Base-by-base conservation (phyloP, 2,329 filamentous ascomycete species). In the Pseudogymnoascus sp. region DNA sequence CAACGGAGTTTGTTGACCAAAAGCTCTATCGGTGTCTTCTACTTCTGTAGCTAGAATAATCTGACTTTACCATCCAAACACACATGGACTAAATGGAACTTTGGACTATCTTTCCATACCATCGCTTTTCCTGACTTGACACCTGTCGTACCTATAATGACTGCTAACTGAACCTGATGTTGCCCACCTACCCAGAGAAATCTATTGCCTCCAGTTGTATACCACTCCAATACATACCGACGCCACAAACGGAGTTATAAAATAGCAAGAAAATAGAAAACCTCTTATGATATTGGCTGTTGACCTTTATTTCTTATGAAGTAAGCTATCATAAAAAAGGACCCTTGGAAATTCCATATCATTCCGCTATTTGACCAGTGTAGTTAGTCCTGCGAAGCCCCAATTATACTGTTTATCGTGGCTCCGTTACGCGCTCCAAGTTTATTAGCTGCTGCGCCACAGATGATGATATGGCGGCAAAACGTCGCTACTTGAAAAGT, bases 41-140 rank as follows among this genome's bases (percentile, higher is more conserved):
- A 19, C 59, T 61, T 37, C 21, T 29, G 59, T 61, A 38, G 35
- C 33, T 37, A 61, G 59, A 44, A 61, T 61, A 61, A 61, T 61
- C 21, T 21, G 47, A 53, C 47, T 31, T 31, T 31, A 53, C 47
- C 47, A 53, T 53, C 47, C n/a, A 29, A 29, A 6, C 21, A 29
- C 14, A 50, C 24, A 29, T 13, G 44, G 14, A 11, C 44, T 29
- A 24, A 50, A n/a, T 50, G 24, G 7, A 10, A 19, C 47, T 53
- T 53, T 31, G 47, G n/a, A 19, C 47, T 31, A 31, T 53, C 4
- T 31, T n/a, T 31, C 47, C 11, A 26, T 16, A 31, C n/a, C 10
- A 19, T 11, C 14, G 2, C 26, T 4, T 14, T 24, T 6, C 24
- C 60, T 37, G 44, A 14, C 35, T 60, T 26, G 16, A 16, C 14